These are phyloP conservation scores for Combretum micranthum DNA, from an alignment of 345 rosid species.

Conservation along the genomic window DNA sequence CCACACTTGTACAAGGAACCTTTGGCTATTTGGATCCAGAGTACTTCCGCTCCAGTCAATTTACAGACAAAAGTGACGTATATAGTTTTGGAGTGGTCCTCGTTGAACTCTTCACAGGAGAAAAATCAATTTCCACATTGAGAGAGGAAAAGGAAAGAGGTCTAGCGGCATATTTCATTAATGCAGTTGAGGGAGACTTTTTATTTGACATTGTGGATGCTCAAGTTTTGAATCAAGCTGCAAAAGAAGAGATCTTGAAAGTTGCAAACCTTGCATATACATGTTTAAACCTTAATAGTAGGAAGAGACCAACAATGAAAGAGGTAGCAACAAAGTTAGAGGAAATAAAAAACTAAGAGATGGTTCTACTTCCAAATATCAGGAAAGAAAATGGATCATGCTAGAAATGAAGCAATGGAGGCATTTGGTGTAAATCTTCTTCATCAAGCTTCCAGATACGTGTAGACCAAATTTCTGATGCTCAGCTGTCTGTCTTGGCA, in stretches of 20 bases:
- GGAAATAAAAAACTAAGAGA: background rate
- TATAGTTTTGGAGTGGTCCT: conserved; percentile 20
- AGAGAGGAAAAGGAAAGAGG: conserved; percentile 1
- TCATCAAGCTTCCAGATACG: too few species aligned
- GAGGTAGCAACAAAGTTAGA: conserved; percentile 7
- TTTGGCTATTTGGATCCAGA: conserved; percentile 17
- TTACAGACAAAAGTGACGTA: conserved; percentile 20
- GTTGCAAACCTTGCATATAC: conserved; percentile 10
- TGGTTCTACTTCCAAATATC: too few species aligned
- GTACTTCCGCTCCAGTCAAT: conserved; percentile 14
- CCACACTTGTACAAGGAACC: conserved; percentile 11
- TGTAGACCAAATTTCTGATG: too few species aligned
- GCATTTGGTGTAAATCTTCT: too few species aligned
- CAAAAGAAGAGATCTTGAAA: conserved; percentile 1
- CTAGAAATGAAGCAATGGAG: too few species aligned
- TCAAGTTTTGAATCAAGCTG: conserved; percentile 4
- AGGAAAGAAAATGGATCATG: too few species aligned
- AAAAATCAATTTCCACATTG: conserved; percentile 2
- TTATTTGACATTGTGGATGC: conserved; percentile 9
- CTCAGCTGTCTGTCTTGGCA: too few species aligned
- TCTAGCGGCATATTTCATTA: conserved; percentile 8
- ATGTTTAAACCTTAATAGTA: conserved; percentile 9
- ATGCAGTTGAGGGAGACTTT: conserved; percentile 4
- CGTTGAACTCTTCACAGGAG: conserved; percentile 8
- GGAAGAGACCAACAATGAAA: conserved; percentile 13